Evolutionary conservation across 768 basidiomycete genomes (phyloP).

Genomic region (Trametes cingulata): DNA sequence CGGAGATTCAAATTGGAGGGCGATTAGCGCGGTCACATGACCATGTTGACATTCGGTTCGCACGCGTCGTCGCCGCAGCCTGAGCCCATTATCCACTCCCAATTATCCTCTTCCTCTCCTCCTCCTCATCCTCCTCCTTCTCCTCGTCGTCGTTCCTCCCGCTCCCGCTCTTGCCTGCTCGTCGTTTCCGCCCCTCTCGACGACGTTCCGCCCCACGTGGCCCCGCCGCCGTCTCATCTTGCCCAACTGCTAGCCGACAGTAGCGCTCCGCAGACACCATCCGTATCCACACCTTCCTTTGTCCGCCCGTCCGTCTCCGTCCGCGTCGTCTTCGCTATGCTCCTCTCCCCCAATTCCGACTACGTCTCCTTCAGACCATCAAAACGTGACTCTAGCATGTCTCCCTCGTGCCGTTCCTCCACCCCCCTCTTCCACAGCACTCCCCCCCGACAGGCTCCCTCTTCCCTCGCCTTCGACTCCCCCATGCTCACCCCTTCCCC

Average conservation of each 20-base stretch:
- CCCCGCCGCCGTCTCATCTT: background rate
- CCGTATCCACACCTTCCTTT: slow-evolving; percentile 27
- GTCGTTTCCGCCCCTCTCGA: background rate
- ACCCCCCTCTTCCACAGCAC: slow-evolving; percentile 30
- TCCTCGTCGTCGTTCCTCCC: background rate
- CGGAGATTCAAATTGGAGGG: background rate
- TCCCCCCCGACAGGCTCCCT: slow-evolving; percentile 34
- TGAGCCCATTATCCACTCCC: background rate
- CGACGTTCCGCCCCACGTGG: slow-evolving; percentile 4
- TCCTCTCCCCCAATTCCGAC: slow-evolving; percentile 36
- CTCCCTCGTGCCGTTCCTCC: slow-evolving; percentile 33
- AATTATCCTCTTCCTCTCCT: background rate
- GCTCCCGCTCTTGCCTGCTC: background rate
- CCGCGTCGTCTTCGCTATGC: no score
- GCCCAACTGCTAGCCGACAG: background rate
- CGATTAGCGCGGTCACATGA: slow-evolving; percentile 20
- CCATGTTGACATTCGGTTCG: slow-evolving; percentile 22
- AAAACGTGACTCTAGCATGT: slow-evolving; percentile 35
- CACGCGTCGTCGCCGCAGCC: slow-evolving; percentile 3
- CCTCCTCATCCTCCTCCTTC: background rate
- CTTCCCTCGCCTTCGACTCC: slow-evolving; percentile 45
- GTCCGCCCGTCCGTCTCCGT: slow-evolving; percentile 24
- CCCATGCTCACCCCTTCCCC: slow-evolving; percentile 70
- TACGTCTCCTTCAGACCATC: slow-evolving; percentile 37
- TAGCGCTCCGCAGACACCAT: background rate